phyloP scores from a whole-genome alignment of 495 filamentous ascomycete genomes.

The Lophiostoma macrostomum region DNA sequence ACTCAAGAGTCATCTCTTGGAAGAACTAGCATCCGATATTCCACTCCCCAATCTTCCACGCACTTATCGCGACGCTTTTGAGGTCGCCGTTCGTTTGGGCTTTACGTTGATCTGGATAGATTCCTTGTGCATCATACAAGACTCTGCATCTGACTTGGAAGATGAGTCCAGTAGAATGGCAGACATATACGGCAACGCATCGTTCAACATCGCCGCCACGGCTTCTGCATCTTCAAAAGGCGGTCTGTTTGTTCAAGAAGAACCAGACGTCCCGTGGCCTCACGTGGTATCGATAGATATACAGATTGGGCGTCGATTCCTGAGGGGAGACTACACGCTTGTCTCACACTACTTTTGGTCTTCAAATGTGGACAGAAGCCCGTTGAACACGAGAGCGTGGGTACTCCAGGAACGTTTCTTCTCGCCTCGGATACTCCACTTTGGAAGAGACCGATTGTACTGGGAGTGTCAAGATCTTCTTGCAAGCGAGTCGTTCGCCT shows the following conservation, averaged over 20 bases:
- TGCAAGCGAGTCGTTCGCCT: too few relatives aligned
- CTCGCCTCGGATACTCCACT: background rate
- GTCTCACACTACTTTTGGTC: background rate
- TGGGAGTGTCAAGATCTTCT: background rate
- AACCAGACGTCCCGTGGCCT: background rate
- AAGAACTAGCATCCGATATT: background rate
- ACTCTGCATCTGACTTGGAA: background rate
- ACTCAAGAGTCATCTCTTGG: background rate
- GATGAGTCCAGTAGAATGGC: background rate
- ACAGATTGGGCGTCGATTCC: too few relatives aligned
- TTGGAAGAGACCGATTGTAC: background rate
- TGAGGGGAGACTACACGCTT: background rate
- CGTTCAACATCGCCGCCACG: background rate
- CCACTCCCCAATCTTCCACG: background rate
- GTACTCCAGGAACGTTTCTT: background rate
- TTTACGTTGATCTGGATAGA: background rate
- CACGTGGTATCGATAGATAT: background rate
- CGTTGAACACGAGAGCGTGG: background rate
- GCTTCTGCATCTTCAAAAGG: background rate
- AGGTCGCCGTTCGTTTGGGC: background rate
- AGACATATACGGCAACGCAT: background rate
- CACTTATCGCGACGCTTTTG: background rate
- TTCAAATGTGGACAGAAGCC: background rate
- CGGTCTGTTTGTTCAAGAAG: background rate
- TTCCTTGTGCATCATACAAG: constrained; percentile 1